Base-by-base conservation (phyloP, 257 asterid species). In the Anisodus acutangulus region DNA sequence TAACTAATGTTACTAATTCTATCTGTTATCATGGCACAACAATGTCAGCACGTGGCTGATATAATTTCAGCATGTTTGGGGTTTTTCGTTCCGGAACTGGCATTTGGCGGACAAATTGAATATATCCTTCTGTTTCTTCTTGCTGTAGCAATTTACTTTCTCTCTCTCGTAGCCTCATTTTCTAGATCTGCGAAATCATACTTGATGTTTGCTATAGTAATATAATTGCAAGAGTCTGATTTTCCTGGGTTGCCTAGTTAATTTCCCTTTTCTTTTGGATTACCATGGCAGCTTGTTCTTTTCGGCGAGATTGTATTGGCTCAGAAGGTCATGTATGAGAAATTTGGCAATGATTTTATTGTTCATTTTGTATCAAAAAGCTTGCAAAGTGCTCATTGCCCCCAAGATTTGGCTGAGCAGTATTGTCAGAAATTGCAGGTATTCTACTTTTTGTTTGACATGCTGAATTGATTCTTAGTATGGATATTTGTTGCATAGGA, bases 281-380 rank as follows among this genome's bases (percentile, higher is more conserved):
- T 86, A 71, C 19, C 83, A 82, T 86, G 82, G 89, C 94, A 95
- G 99, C 87, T 88, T 85, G 71, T 47, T 86, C 88, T 97, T 92
- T 94, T 95, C 59, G 89, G 93, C 9, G 99, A 97, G 92, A 92
- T 97, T 13, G 93, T 97, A 79, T 66, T 87, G 74, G 98, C 97
- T 82, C 99, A 97, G 90, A 94, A 88, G 92, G 92, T 92, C 91
- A 95, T 97, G 97, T 92, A 92, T 59, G 98, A 97, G 90, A 94
- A 90, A 87, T 92, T 91, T 82, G 98, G 99, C 84, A 93, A 92
- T 79, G 96, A 91, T 74, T 97, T 94, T 89, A 91, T 97, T 72
- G 88, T 80, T 69, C 89, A 86, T 83, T 93, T 94, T 82, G 94
- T 95, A 83, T 92, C 98, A 15, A 95, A 93, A 86, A 91, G 98